phyloP scores from a whole-genome alignment of 306 rosid genomes.

The Cucumis hystrix region DNA sequence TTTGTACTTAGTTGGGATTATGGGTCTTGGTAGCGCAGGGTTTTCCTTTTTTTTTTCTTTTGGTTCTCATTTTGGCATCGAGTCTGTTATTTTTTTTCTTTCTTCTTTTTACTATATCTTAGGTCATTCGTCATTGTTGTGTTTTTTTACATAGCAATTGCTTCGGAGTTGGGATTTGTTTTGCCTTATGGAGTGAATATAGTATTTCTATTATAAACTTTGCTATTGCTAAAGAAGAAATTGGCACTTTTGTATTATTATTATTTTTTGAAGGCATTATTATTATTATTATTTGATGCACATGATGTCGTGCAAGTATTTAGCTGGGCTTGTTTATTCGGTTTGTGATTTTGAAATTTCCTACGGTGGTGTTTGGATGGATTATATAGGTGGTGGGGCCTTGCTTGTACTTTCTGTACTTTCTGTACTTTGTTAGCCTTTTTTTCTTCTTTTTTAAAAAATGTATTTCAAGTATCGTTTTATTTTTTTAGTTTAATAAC shows the following conservation, averaged over 20 bases:
- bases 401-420: neutral
- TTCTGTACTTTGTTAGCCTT: neutral
- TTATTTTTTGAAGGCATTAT: too few species aligned
- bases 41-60: neutral
- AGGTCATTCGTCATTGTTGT: conserved; percentile 6
- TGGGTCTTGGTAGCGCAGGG: conserved; percentile 5
- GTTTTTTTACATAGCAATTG: conserved; percentile 2
- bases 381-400: neutral
- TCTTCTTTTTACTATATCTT: neutral
- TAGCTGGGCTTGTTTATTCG: neutral
- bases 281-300: neutral
- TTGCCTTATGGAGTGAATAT: conserved; percentile 7
- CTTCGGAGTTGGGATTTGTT: conserved; percentile 8
- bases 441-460: neutral
- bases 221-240: neutral
- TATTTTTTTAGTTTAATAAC: too few species aligned
- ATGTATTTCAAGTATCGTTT: too few species aligned
- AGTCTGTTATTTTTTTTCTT: neutral
- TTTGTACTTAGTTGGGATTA: neutral
- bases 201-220: neutral
- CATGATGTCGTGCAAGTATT: neutral
- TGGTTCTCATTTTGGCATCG: neutral
- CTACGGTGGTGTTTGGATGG: neutral
- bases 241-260: neutral
- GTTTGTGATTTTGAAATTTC: neutral